Conservation (phyloP, 257 asterid species). For the Gardenia jasminoides region DNA sequence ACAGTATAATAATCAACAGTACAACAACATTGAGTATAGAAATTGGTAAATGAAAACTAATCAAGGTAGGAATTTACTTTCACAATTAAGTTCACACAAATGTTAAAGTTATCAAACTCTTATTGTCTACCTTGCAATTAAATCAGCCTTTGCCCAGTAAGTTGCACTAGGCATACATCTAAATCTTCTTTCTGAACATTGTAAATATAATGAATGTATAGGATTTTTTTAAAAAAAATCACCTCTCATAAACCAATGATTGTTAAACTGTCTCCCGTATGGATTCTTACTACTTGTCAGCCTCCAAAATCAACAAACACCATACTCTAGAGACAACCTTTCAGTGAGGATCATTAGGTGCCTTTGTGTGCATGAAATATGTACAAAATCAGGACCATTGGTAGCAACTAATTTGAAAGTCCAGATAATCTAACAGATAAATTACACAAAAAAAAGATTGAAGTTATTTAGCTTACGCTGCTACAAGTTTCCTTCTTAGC, state of each 20-base stretch:
- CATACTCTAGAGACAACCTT: not conserved
- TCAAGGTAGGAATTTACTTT: not conserved
- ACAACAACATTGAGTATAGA: not conserved
- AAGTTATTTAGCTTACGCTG: not conserved
- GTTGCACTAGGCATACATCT: not conserved
- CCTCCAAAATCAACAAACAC: not conserved
- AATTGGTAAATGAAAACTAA: not conserved
- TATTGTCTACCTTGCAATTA: not conserved
- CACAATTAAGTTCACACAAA: not conserved
- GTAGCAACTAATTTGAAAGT: not conserved
- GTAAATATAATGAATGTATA: not conserved
- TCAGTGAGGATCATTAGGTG: not conserved
- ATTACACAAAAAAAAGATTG: not conserved
- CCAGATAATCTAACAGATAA: not conserved
- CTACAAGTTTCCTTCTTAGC: not conserved
- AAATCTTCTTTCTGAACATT: not conserved
- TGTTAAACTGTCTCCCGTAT: too few relatives aligned
- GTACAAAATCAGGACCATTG: not conserved
- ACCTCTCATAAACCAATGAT: not conserved
- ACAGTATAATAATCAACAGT: not conserved
- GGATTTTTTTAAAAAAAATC: not conserved
- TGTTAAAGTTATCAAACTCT: slow-evolving; percentile 2
- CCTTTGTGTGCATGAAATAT: not conserved
- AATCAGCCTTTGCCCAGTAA: not conserved
- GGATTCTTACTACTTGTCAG: not conserved